Evolutionary conservation across 176 grass and related monocot species (phyloP), one percentile per base, ranked within the genome.

Genomic region (Cocos nucifera): DNA sequence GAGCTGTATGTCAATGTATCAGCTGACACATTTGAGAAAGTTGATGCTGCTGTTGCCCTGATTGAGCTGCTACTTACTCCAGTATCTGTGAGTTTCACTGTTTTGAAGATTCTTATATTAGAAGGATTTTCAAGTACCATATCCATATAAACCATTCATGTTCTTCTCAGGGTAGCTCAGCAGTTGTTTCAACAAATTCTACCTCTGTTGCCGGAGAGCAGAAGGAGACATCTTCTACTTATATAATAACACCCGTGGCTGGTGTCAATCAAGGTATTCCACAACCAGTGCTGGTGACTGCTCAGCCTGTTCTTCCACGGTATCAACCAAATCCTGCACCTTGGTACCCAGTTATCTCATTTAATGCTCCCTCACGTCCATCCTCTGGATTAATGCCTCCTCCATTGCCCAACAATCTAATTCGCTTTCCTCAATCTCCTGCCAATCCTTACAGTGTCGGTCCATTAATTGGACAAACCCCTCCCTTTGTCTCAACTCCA

Each of bases 1-100:
- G 92, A 90, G 50, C 58, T 97, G 60, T 67, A 85, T 24, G 77
- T 97, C 17, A 81, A 85, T 69, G 78, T 97, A 29, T 82, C 69
- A 35, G 83, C 92, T 53, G 92, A 90, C 29, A 82, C 86, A 62
- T 85, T 90, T 75, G 86, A 90, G 67, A 96, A 96, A 90, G 65
- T 96, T 53, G 92, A 96, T 71, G 72, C 83, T 75, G 92, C 92
- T 55, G 81, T 82, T 82, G 61, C 84, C 0, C 75, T 97, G 61
- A 74, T 97, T 80, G 83, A 97, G 49, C 63, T 84, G 25, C 87
- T 97, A 54, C 75, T 97, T 55, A 62, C 83, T 87, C 86, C 86
- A 74, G 81, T 85, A 39, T 73, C 77, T 21, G 77, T 89, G 77
- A 89, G 75, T 82, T 60, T 44, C 35, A 44, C 35, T 44, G 9